phyloP scores from a whole-genome alignment of 2,329 filamentous ascomycete species.

The Beauveria scarabaeidicola region DNA sequence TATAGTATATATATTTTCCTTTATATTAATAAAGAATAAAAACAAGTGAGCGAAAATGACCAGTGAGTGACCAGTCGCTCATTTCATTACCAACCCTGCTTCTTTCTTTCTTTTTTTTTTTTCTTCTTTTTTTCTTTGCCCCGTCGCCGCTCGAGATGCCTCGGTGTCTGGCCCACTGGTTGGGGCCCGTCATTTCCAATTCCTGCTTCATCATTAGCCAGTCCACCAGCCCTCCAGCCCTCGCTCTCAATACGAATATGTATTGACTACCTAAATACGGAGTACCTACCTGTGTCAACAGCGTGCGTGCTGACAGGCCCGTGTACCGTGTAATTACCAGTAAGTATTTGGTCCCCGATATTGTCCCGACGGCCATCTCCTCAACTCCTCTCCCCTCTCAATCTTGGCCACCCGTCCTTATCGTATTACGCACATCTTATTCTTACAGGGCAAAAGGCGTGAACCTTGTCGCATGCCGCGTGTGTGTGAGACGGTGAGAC shows the following conservation, averaged over 20 bases:
- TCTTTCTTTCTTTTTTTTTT: too few relatives aligned
- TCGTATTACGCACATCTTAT: not conserved
- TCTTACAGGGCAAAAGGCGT: not conserved
- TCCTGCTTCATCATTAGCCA: constrained; percentile 4
- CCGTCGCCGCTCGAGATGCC: not conserved
- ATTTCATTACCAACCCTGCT: too few relatives aligned
- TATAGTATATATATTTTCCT: too few relatives aligned
- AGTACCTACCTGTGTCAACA: too few relatives aligned
- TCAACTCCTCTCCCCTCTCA: not conserved
- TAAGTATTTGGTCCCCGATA: too few relatives aligned
- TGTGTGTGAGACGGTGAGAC: not conserved
- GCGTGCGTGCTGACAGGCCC: too few relatives aligned
- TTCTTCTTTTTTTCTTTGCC: not conserved
- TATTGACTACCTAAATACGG: too few relatives aligned
- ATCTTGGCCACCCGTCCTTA: not conserved
- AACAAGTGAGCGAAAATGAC: too few relatives aligned
- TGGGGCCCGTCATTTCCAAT: constrained; percentile 1
- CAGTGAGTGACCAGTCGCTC: too few relatives aligned
- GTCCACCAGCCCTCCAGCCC: not conserved
- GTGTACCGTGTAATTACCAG: too few relatives aligned
- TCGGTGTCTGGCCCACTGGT: not conserved
- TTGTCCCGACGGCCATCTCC: too few relatives aligned
- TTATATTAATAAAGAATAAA: too few relatives aligned
- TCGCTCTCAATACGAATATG: not conserved
- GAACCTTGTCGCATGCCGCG: not conserved